phyloP scores from a whole-genome alignment of 2,329 filamentous ascomycete genomes.

The Fusarium sp. region DNA sequence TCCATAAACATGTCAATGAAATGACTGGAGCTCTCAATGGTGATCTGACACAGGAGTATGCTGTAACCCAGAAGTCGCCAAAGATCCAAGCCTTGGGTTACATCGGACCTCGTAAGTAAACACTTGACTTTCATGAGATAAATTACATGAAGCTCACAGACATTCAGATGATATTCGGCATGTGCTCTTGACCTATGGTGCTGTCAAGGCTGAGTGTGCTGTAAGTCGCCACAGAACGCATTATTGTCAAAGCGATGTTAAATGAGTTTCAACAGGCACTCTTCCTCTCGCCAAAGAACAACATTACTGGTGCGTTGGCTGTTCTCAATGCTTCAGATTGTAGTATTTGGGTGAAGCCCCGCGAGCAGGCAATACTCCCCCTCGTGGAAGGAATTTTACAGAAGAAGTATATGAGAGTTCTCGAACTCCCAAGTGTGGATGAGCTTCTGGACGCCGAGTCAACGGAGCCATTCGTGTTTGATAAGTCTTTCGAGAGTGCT shows the following conservation, averaged over 20 bases:
- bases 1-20: neutral
- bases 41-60: neutral
- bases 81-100: neutral
- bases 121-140: fast-evolving
- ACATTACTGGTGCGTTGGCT: slow-evolving; percentile 47
- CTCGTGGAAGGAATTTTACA: slow-evolving; percentile 42
- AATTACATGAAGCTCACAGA: neutral
- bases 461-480: slow-evolving; percentile 30
- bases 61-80: neutral
- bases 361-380: slow-evolving; percentile 25
- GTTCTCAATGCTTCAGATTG: slow-evolving; percentile 50
- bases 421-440: slow-evolving; percentile 46
- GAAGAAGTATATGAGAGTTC: slow-evolving; percentile 43
- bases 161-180: neutral
- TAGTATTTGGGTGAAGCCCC: slow-evolving; percentile 46
- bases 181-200: neutral
- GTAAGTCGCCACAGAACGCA: neutral
- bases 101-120: neutral
- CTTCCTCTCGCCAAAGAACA: slow-evolving; percentile 52
- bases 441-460: slow-evolving; percentile 44
- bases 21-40: neutral
- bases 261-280: slow-evolving; percentile 42
- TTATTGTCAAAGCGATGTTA: neutral
- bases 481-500: slow-evolving; percentile 49
- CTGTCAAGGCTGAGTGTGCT: neutral